These are phyloP conservation scores for Scheffersomyces amazonensis DNA, from an alignment of 805 yeast genomes.

Conservation along the genomic window DNA sequence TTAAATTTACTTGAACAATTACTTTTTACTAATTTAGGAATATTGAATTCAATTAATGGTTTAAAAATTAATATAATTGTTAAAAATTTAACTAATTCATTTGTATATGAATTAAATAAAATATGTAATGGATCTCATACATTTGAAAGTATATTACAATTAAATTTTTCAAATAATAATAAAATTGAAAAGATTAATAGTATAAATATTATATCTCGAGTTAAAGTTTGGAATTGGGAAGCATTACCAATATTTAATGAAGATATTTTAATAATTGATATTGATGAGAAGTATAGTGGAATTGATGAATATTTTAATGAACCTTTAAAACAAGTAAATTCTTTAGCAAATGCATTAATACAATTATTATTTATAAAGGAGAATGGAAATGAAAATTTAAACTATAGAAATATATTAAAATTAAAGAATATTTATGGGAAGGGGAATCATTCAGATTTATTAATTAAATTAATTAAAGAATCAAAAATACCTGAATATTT, in stretches of 20 bases:
- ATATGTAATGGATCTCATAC: slow-evolving; percentile 7
- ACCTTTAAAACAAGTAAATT: slow-evolving; percentile 44
- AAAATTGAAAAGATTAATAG: neutral
- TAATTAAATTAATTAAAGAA: slow-evolving; percentile 41
- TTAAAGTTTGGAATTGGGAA: slow-evolving; percentile 47
- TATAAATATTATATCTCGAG: slow-evolving; percentile 30
- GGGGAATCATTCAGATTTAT: slow-evolving; percentile 53
- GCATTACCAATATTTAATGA: slow-evolving; percentile 40
- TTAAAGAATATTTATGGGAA: slow-evolving; percentile 56
- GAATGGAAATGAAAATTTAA: slow-evolving; percentile 1
- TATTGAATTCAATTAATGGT: slow-evolving; percentile 1
- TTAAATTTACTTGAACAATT: slow-evolving; percentile 13
- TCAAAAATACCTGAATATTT: slow-evolving; percentile 33
- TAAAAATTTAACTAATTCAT: slow-evolving; percentile 33
- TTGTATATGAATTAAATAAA: slow-evolving; percentile 26
- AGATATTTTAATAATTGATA: slow-evolving; percentile 42
- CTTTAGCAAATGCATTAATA: slow-evolving; percentile 49
- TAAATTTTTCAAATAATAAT: slow-evolving; percentile 5
- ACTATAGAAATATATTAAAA: slow-evolving; percentile 25
- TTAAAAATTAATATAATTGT: slow-evolving; percentile 26
- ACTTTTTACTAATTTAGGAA: slow-evolving; percentile 2
- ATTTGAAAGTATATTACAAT: slow-evolving; percentile 10
- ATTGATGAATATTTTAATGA: slow-evolving; percentile 42
- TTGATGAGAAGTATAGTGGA: slow-evolving; percentile 27
- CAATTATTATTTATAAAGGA: slow-evolving; percentile 26